These are phyloP conservation scores for Bremia lactucae DNA, from an alignment of 352 stramenopile species.

Conservation along the genomic window DNA sequence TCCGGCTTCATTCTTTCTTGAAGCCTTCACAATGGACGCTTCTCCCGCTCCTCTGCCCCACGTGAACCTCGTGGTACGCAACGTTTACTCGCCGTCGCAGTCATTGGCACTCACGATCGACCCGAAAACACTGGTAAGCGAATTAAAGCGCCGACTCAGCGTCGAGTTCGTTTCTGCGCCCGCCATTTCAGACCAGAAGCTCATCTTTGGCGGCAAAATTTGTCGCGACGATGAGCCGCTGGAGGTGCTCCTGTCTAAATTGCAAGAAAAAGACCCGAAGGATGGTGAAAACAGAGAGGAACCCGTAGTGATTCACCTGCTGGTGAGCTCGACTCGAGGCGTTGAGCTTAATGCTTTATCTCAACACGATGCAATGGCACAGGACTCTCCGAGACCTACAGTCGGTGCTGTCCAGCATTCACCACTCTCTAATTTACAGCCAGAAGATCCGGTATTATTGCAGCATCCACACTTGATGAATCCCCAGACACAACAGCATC, in stretches of 20 bases:
- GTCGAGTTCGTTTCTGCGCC: slow-evolving; percentile 36
- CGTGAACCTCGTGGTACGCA: slow-evolving; percentile 71
- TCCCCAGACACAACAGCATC: slow-evolving; percentile 24
- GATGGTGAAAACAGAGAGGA: slow-evolving; percentile 18
- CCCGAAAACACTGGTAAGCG: slow-evolving; percentile 25
- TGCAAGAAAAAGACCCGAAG: slow-evolving; percentile 24
- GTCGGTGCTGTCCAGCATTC: neutral
- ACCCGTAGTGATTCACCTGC: slow-evolving; percentile 64
- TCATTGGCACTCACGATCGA: slow-evolving; percentile 35
- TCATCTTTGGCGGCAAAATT: slow-evolving; percentile 85
- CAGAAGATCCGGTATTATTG: neutral
- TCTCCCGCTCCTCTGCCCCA: neutral
- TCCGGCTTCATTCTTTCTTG: slow-evolving; percentile 17
- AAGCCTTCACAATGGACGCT: slow-evolving; percentile 19
- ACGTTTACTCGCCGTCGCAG: slow-evolving; percentile 59
- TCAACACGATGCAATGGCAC: slow-evolving; percentile 3
- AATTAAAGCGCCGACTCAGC: slow-evolving; percentile 54
- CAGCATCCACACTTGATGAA: slow-evolving; percentile 9
- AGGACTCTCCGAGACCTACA: slow-evolving; percentile 19
- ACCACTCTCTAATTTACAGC: slow-evolving; percentile 4
- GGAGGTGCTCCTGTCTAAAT: slow-evolving; percentile 27
- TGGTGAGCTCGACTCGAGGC: slow-evolving; percentile 31
- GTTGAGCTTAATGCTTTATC: slow-evolving; percentile 5
- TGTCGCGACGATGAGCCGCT: slow-evolving; percentile 53
- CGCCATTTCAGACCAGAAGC: slow-evolving; percentile 46